These are phyloP conservation scores for Camellia lanceoleosa DNA, from an alignment of 148 eudicot species.

Conservation along the genomic window DNA sequence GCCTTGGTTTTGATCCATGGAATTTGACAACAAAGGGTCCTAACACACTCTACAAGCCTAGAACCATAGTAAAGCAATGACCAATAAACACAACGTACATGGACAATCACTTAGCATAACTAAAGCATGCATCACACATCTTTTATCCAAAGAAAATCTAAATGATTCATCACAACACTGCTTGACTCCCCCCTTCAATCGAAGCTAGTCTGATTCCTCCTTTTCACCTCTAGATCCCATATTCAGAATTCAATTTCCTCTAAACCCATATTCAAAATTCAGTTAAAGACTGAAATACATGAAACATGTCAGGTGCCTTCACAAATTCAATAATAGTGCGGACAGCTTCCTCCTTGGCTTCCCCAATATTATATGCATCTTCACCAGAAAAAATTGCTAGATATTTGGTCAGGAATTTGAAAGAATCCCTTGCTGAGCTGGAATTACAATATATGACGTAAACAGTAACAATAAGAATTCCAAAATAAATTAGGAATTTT, in stretches of 20 bases:
- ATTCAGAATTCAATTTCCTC: too few species aligned
- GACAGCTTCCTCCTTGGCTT: slow-evolving; percentile 84
- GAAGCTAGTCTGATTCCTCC: background rate
- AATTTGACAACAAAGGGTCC: too few species aligned
- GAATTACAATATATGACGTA: slow-evolving; percentile 15
- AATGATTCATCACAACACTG: background rate
- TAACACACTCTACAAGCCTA: background rate
- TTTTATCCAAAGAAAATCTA: background rate
- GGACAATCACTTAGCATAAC: background rate
- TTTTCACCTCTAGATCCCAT: background rate
- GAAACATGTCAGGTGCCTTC: slow-evolving; percentile 90
- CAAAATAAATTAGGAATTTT: background rate
- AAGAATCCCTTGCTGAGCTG: slow-evolving; percentile 83
- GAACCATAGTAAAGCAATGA: background rate
- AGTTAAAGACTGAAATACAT: slow-evolving; percentile 46
- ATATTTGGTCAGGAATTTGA: slow-evolving; percentile 65
- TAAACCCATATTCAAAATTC: background rate
- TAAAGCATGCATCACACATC: background rate
- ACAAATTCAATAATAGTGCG: slow-evolving; percentile 70
- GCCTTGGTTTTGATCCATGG: too few species aligned
- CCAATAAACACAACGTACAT: background rate
- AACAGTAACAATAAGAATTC: background rate
- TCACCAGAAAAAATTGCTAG: slow-evolving; percentile 75
- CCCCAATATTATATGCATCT: slow-evolving; percentile 51
- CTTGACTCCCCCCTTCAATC: background rate